A percentile compares a stretch with the other conserved stretches of the same genome.
phyloP scores from a whole-genome alignment of 306 rosid genomes.

The Calophaca sinica region DNA sequence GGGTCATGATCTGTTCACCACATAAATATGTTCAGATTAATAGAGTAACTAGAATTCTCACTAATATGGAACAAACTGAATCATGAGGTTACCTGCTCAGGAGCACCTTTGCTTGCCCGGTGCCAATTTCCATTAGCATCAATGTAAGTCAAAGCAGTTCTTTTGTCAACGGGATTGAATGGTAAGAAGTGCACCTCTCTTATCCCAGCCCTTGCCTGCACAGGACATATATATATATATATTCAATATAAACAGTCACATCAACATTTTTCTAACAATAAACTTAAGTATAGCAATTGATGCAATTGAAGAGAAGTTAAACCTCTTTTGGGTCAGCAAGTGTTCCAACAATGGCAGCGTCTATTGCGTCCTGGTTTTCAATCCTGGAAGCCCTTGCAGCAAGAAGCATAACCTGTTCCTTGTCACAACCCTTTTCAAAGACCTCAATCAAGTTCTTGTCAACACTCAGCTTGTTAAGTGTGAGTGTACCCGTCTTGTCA shows the following conservation, averaged over 20 bases:
- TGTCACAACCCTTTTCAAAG: conserved; percentile 79
- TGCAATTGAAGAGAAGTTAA: conserved; percentile 26
- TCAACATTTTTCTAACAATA: conserved; percentile 10
- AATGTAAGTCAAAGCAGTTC: conserved; percentile 98
- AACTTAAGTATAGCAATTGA: conserved; percentile 10
- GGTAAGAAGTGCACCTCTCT: conserved; percentile 93
- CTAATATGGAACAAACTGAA: conserved; percentile 27
- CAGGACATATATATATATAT: conserved; percentile 6
- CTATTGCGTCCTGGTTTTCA: conserved; percentile 98
- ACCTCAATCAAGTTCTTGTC: conserved; percentile 91
- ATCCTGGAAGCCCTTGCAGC: conserved; percentile 96
- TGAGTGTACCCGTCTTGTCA: conserved; percentile 97
- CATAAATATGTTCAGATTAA: conserved; percentile 38
- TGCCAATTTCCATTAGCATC: conserved; percentile 86
- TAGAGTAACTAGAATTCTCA: background rate
- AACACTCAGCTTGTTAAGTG: conserved; percentile 94
- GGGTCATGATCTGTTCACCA: conserved; percentile 65
- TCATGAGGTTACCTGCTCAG: conserved; percentile 78
- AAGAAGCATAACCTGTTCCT: conserved; percentile 80
- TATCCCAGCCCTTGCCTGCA: conserved; percentile 89
- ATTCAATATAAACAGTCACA: conserved; percentile 13
- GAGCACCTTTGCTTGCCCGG: conserved; percentile 99
- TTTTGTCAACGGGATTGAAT: conserved; percentile 95
- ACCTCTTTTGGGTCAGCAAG: conserved; percentile 99
- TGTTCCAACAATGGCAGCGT: conserved; percentile 96